A percentile compares a stretch with the other conserved stretches of the same genome.
phyloP scores from a whole-genome alignment of 495 filamentous ascomycete species.

The Daldinia bambusicola region DNA sequence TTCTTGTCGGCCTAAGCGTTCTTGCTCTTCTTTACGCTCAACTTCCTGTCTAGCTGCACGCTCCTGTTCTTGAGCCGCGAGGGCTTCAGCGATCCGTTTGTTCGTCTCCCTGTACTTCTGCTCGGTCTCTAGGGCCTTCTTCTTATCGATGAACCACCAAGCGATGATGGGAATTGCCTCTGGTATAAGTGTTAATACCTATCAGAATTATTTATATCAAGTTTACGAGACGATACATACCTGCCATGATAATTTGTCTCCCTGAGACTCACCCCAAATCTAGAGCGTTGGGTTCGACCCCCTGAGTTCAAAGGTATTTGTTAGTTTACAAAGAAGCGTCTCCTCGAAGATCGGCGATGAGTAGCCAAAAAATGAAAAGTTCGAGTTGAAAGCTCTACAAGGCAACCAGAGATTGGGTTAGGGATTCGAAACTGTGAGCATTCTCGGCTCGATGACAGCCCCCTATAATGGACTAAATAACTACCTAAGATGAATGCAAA shows the following conservation, averaged over 20 bases:
- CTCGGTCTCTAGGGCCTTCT: neutral
- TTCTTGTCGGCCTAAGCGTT: neutral
- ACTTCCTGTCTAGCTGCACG: neutral
- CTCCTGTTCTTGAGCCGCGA: neutral
- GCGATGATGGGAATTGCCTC: neutral
- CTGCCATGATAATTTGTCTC: neutral
- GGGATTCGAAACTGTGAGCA: neutral
- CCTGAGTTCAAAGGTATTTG: neutral
- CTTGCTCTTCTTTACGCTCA: neutral
- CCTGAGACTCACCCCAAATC: neutral
- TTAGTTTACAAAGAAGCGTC: neutral
- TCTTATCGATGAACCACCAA: conserved; percentile 2
- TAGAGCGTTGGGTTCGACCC: neutral
- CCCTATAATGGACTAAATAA: neutral
- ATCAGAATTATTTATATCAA: neutral
- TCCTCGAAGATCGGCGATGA: neutral
- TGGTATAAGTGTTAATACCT: neutral
- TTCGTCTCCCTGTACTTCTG: conserved; percentile 1
- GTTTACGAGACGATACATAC: neutral
- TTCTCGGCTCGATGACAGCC: neutral
- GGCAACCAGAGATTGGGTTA: neutral
- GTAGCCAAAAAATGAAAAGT: too few relatives aligned
- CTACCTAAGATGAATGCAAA: neutral
- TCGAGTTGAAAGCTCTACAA: neutral
- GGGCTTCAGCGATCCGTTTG: neutral